These are phyloP conservation scores for Talaromyces atroroseus DNA, from an alignment of 2,329 filamentous ascomycete genomes.

Conservation along the genomic window DNA sequence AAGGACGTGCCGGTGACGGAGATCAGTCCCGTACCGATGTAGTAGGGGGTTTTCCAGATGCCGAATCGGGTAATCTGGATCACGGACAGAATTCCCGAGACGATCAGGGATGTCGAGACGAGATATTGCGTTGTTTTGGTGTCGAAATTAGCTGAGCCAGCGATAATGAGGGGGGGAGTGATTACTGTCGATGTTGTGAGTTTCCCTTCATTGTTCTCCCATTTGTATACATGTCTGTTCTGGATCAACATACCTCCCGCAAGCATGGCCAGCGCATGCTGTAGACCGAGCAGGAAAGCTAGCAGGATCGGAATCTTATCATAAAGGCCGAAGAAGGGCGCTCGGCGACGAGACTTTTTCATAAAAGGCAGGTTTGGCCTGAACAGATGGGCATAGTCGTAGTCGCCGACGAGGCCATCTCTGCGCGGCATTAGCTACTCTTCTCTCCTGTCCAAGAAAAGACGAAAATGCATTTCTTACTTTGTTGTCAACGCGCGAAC, in stretches of 20 bases:
- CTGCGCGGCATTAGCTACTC: slow-evolving; percentile 26
- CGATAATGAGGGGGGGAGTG: slow-evolving; percentile 60
- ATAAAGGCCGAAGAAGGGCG: slow-evolving; percentile 65
- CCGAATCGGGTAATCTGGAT: slow-evolving; percentile 64
- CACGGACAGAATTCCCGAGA: slow-evolving; percentile 59
- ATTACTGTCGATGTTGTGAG: slow-evolving; percentile 46
- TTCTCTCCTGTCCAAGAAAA: too few species aligned
- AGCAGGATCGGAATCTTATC: slow-evolving; percentile 64
- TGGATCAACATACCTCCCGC: slow-evolving; percentile 43
- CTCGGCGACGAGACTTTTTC: slow-evolving; percentile 53
- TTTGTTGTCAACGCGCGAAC: slow-evolving; percentile 38
- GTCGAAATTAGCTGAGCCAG: slow-evolving; percentile 55
- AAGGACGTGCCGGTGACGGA: slow-evolving; percentile 66
- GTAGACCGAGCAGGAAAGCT: slow-evolving; percentile 61
- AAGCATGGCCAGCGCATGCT: slow-evolving; percentile 65
- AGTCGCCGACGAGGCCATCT: slow-evolving; percentile 73
- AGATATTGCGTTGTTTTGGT: slow-evolving; percentile 56
- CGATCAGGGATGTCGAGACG: slow-evolving; percentile 64
- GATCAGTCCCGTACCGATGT: slow-evolving; percentile 59
- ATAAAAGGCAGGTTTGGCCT: slow-evolving; percentile 76
- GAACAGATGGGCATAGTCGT: slow-evolving; percentile 89
- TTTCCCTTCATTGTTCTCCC: too few species aligned
- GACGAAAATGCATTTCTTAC: slow-evolving; percentile 21
- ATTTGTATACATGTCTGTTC: too few species aligned
- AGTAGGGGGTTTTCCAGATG: slow-evolving; percentile 58